Evolutionary conservation across 2,329 filamentous ascomycete genomes (phyloP).

Genomic region (Laburnicola sp.): DNA sequence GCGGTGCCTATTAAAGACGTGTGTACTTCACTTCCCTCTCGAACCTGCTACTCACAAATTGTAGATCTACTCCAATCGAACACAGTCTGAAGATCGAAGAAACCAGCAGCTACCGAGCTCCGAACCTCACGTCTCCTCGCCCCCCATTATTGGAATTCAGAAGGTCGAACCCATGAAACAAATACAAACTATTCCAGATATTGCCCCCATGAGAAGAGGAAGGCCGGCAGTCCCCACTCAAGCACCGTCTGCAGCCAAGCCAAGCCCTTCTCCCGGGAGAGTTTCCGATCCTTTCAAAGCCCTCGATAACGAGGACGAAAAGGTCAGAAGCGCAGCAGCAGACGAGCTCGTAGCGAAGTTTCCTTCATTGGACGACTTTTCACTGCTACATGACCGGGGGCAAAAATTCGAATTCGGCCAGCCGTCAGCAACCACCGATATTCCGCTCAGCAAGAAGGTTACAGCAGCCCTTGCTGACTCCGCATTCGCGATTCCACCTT

Average conservation of each 20-base stretch:
- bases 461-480: slow-evolving; percentile 81
- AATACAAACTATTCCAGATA: slow-evolving; percentile 77
- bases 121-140: slow-evolving; percentile 56
- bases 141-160: slow-evolving; percentile 74
- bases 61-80: slow-evolving; percentile 57
- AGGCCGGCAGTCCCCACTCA: slow-evolving; percentile 63
- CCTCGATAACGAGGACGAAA: slow-evolving; percentile 67
- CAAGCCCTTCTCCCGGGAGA: slow-evolving; percentile 69
- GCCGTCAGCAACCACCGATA: slow-evolving; percentile 44
- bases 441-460: slow-evolving; percentile 65
- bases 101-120: slow-evolving; percentile 63
- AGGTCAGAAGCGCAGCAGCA: slow-evolving; percentile 54
- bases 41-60: slow-evolving; percentile 24
- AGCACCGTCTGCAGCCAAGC: slow-evolving; percentile 53
- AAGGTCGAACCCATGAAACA: slow-evolving; percentile 75
- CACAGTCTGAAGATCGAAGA: slow-evolving; percentile 65
- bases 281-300: slow-evolving; percentile 88
- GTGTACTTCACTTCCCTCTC: slow-evolving; percentile 22
- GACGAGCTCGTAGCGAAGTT: slow-evolving; percentile 87
- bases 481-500: slow-evolving; percentile 65
- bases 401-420: slow-evolving; percentile 78
- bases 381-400: slow-evolving; percentile 81
- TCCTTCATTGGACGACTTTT: slow-evolving; percentile 90
- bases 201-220: slow-evolving; percentile 91
- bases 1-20: slow-evolving; percentile 89